Percentiles rank a stretch among this genome's conserved stretches.
Evolutionary conservation across 108 stramenopile genomes (phyloP).

Genomic region (Fistulifera solaris): DNA sequence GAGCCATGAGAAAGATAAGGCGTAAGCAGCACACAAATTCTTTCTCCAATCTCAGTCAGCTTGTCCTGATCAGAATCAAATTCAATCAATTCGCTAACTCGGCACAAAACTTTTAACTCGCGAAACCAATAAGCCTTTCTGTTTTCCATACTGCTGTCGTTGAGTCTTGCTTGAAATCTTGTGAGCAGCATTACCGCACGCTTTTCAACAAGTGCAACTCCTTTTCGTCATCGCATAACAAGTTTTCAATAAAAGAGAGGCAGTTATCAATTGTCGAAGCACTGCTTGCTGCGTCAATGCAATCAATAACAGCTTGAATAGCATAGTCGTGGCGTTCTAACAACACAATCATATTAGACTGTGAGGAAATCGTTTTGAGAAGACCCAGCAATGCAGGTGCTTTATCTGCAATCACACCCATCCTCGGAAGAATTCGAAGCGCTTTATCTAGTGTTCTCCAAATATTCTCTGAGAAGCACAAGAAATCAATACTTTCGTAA

Average conservation of each 20-base stretch:
- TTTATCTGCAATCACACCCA: slow-evolving; percentile 50
- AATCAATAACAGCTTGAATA: slow-evolving; percentile 46
- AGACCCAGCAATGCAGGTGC: slow-evolving; percentile 57
- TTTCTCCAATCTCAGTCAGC: slow-evolving; percentile 17
- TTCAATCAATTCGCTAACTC: slow-evolving; percentile 50
- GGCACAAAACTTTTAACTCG: slow-evolving; percentile 60
- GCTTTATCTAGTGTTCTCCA: slow-evolving; percentile 54
- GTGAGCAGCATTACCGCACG: no score
- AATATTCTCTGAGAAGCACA: slow-evolving; percentile 17
- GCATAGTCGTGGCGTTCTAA: slow-evolving; percentile 31
- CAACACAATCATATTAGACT: slow-evolving; percentile 34
- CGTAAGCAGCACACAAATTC: slow-evolving; percentile 48
- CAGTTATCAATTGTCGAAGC: slow-evolving; percentile 37
- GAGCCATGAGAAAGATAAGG: slow-evolving; percentile 49
- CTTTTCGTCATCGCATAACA: slow-evolving; percentile 16
- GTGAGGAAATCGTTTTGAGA: slow-evolving; percentile 41
- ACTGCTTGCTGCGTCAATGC: slow-evolving; percentile 40
- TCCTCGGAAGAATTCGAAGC: slow-evolving; percentile 53
- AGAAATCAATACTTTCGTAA: slow-evolving; percentile 47
- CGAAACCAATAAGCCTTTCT: slow-evolving; percentile 17
- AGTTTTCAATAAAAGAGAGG: slow-evolving; percentile 57
- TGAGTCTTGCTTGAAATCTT: not conserved
- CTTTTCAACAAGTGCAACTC: no score
- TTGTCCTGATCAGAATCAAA: not conserved
- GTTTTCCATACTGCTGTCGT: slow-evolving; percentile 7